Conservation (phyloP, 1,284 basidiomycete species). For the Somion occarium region DNA sequence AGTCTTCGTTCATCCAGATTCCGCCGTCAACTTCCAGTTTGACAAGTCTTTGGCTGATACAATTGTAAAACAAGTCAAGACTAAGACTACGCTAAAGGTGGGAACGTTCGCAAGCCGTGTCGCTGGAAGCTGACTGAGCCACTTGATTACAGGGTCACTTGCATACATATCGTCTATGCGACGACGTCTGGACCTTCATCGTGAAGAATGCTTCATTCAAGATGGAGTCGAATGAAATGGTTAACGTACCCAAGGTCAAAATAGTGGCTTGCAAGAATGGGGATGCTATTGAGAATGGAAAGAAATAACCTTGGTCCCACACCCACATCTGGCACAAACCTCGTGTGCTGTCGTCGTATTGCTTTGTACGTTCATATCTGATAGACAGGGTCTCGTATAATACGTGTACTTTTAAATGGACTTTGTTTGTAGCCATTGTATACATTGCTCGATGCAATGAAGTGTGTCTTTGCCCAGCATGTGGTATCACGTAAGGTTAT, state of each 20-base stretch:
- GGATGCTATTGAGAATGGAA: constrained; percentile 73
- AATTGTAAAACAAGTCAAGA: constrained; percentile 88
- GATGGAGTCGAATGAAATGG: constrained; percentile 86
- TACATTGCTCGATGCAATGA: neutral
- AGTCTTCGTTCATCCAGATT: constrained; percentile 3
- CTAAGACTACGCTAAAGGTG: constrained; percentile 88
- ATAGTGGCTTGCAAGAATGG: constrained; percentile 96
- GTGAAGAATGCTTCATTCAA: constrained; percentile 90
- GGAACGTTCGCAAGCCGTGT: constrained; percentile 18
- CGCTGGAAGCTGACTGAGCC: neutral
- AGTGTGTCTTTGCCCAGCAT: no score
- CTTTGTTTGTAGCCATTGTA: neutral
- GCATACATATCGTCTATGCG: constrained; percentile 89
- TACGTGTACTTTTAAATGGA: constrained; percentile 1
- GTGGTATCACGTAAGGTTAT: no score
- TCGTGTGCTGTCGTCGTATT: neutral
- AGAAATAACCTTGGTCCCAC: constrained; percentile 39
- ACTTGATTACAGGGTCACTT: constrained; percentile 66
- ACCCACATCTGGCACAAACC: neutral
- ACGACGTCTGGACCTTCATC: constrained; percentile 97
- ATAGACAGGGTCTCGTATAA: neutral
- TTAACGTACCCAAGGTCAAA: constrained; percentile 80
- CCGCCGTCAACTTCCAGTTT: constrained; percentile 64
- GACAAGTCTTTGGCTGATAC: constrained; percentile 92
- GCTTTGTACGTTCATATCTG: neutral